These are phyloP conservation scores for Pyrenochaeta sp. DNA, from an alignment of 2,329 filamentous ascomycete species.

Conservation along the genomic window DNA sequence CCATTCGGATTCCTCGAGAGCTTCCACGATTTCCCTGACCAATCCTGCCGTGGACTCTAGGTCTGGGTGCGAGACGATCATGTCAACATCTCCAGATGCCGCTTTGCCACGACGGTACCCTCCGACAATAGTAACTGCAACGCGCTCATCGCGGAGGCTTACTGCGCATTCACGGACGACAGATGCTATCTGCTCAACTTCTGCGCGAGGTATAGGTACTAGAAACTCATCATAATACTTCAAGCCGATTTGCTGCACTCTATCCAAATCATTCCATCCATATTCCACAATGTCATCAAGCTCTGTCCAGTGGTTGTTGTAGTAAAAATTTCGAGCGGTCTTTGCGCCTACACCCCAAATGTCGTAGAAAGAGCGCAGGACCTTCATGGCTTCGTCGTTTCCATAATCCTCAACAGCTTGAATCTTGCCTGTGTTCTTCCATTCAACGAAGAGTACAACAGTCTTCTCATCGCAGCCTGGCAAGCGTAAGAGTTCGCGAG, in stretches of 20 bases:
- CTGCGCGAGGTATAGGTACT: conserved; percentile 72
- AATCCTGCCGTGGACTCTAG: conserved; percentile 73
- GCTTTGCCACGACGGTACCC: conserved; percentile 83
- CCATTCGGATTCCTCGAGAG: conserved; percentile 72
- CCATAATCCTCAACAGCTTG: conserved; percentile 71
- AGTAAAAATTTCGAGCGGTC: conserved; percentile 83
- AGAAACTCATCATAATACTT: conserved; percentile 93
- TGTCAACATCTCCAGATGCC: conserved; percentile 81
- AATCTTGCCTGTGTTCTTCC: conserved; percentile 68
- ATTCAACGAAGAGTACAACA: conserved; percentile 79
- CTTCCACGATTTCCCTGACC: conserved; percentile 74
- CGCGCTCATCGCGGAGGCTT: conserved; percentile 61
- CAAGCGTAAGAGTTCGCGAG: conserved; percentile 59
- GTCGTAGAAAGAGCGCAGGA: conserved; percentile 76
- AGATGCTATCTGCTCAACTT: conserved; percentile 75
- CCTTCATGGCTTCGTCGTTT: conserved; percentile 68
- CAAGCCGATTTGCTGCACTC: conserved; percentile 90
- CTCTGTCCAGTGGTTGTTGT: conserved; percentile 77
- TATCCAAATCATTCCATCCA: conserved; percentile 77
- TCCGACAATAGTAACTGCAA: conserved; percentile 75
- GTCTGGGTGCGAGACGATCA: conserved; percentile 82
- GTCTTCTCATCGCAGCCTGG: conserved; percentile 86
- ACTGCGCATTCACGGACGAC: conserved; percentile 74
- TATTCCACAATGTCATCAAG: conserved; percentile 86
- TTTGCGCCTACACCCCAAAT: conserved; percentile 93